Evolutionary conservation across 768 basidiomycete genomes (phyloP).

Genomic region (Lentinula lateritia): DNA sequence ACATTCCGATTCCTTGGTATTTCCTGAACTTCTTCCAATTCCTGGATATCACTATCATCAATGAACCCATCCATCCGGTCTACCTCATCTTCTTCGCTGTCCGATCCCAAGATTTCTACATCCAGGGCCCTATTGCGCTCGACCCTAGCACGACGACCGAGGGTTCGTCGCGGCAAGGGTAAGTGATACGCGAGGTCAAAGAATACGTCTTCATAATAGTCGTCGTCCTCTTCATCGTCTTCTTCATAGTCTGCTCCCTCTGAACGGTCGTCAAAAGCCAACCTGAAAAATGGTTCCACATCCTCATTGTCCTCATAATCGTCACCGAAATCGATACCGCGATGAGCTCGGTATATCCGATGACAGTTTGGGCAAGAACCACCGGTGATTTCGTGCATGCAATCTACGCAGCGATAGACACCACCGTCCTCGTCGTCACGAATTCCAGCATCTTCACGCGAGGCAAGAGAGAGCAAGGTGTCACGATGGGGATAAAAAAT

Average conservation of each 20-base stretch:
- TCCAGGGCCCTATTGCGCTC: not conserved
- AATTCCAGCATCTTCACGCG: constrained; percentile 47
- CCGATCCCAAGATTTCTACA: not conserved
- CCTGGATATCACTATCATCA: not conserved
- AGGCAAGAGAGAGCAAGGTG: not conserved
- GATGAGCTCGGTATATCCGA: constrained; percentile 55
- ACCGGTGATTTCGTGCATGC: constrained; percentile 74
- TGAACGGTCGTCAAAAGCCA: constrained; percentile 19
- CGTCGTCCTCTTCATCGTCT: not conserved
- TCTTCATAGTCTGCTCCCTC: not conserved
- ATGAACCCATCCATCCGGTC: not conserved
- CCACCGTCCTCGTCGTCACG: constrained; percentile 72
- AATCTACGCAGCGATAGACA: constrained; percentile 70
- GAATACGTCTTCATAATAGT: not conserved
- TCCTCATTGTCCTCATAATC: constrained; percentile 25
- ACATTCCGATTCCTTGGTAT: not conserved
- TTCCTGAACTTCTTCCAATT: not conserved
- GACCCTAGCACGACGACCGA: not conserved
- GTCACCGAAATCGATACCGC: constrained; percentile 8
- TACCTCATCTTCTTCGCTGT: not conserved
- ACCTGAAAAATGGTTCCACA: not conserved
- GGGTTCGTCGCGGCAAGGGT: not conserved
- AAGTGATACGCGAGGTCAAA: not conserved
- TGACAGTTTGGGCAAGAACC: constrained; percentile 61
- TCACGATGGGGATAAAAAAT: constrained; percentile 42